phyloP scores from a whole-genome alignment of 768 basidiomycete species.

The Coprinopsis sp. region DNA sequence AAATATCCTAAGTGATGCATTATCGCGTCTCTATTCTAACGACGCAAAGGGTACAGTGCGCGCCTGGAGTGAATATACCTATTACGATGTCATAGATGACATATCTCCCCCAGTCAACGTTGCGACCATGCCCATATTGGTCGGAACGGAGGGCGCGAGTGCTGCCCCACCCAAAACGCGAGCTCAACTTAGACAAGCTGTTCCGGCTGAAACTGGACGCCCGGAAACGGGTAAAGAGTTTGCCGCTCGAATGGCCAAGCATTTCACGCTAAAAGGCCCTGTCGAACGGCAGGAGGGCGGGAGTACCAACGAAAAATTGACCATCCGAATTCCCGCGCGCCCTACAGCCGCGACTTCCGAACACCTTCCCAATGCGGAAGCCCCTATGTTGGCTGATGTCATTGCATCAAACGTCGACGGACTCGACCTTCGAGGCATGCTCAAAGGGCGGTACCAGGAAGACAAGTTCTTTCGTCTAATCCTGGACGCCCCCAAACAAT shows the following conservation, averaged over 20 bases:
- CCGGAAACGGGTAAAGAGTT: slow-evolving; percentile 19
- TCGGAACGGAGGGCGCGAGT: neutral
- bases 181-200: neutral
- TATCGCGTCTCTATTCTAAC: slow-evolving; percentile 23
- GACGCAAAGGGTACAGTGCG: slow-evolving; percentile 8
- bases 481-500: slow-evolving; percentile 9
- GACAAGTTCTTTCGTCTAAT: slow-evolving; percentile 16
- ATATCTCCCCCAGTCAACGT: neutral
- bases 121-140: neutral
- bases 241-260: slow-evolving; percentile 14
- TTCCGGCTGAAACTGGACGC: slow-evolving; percentile 11
- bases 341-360: neutral
- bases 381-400: neutral
- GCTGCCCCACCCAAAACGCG: neutral
- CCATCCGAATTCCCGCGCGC: neutral
- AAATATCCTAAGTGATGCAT: slow-evolving; percentile 31
- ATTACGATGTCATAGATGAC: neutral
- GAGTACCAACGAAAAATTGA: slow-evolving; percentile 2
- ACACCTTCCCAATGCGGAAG: neutral
- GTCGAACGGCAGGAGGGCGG: slow-evolving; percentile 20
- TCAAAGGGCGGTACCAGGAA: slow-evolving; percentile 6
- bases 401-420: neutral
- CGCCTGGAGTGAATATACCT: slow-evolving; percentile 4
- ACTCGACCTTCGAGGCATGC: slow-evolving; percentile 3
- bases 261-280: slow-evolving; percentile 23